Conservation (phyloP, 345 rosid species). For the Arabis alpina region DNA sequence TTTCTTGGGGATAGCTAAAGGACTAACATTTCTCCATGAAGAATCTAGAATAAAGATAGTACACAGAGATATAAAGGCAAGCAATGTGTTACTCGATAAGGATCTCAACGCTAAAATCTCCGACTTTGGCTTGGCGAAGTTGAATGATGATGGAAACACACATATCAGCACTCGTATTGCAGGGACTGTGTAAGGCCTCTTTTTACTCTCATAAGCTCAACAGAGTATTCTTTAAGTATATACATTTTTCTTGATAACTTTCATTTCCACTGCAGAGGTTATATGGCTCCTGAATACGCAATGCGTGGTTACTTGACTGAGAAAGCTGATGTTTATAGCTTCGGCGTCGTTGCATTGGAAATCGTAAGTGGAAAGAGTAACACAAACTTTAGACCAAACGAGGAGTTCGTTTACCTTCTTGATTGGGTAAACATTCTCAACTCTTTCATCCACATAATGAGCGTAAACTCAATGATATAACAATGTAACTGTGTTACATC, state of each 20-base stretch:
- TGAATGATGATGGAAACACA: conserved; percentile 75
- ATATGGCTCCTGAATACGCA: conserved; percentile 79
- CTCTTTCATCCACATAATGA: conserved; percentile 16
- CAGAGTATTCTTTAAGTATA: background rate
- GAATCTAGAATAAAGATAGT: conserved; percentile 85
- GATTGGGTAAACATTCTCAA: conserved; percentile 61
- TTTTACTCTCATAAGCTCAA: background rate
- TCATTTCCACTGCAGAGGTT: conserved; percentile 36
- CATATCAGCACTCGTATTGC: conserved; percentile 91
- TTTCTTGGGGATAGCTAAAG: conserved; percentile 74
- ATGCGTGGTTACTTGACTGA: conserved; percentile 83
- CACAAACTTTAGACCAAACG: conserved; percentile 73
- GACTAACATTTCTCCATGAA: conserved; percentile 80
- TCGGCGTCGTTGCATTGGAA: conserved; percentile 47
- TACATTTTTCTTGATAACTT: conserved; percentile 10
- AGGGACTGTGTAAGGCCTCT: conserved; percentile 74
- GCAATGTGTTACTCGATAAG: conserved; percentile 87
- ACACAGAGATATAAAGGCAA: conserved; percentile 92
- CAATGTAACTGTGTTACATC: conserved; percentile 13
- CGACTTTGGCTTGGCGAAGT: conserved; percentile 91
- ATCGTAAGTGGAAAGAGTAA: conserved; percentile 74
- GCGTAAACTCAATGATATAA: background rate
- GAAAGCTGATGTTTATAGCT: conserved; percentile 54
- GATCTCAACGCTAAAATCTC: conserved; percentile 85
- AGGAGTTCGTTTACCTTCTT: conserved; percentile 79